Evolutionary conservation across 2,329 filamentous ascomycete species (phyloP).

Genomic region (Ustilaginoidea virens): DNA sequence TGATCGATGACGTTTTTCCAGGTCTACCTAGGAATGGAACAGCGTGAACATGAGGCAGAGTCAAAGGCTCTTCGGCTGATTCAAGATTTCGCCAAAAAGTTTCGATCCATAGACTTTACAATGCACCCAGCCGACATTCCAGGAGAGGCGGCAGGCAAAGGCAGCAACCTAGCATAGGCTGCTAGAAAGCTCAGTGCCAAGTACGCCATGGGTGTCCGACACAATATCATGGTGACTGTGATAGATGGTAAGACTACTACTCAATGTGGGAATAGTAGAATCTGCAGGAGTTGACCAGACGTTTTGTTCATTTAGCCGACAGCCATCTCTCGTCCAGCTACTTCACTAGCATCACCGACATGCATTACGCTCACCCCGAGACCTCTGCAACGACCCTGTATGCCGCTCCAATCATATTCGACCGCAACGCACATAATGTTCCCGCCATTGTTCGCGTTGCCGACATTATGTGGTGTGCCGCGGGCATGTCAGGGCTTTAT

Average conservation of each 20-base stretch:
- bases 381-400: slow-evolving; percentile 50
- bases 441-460: slow-evolving; percentile 54
- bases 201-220: slow-evolving; percentile 35
- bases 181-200: slow-evolving; percentile 49
- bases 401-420: slow-evolving; percentile 56
- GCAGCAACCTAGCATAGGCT: slow-evolving; percentile 60
- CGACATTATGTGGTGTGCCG: slow-evolving; percentile 57
- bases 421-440: slow-evolving; percentile 55
- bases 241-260: slow-evolving; percentile 47
- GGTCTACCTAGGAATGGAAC: slow-evolving; percentile 61
- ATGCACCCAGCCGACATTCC: slow-evolving; percentile 50
- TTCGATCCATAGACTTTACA: slow-evolving; percentile 51
- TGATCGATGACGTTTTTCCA: slow-evolving; percentile 15
- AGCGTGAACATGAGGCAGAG: slow-evolving; percentile 45
- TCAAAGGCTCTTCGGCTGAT: slow-evolving; percentile 46
- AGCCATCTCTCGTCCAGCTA: slow-evolving; percentile 56
- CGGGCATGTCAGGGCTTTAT: slow-evolving; percentile 55
- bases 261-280: too few relatives aligned
- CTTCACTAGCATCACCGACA: slow-evolving; percentile 46
- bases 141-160: slow-evolving; percentile 57
- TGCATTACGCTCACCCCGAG: slow-evolving; percentile 45
- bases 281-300: neutral
- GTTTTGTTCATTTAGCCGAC: slow-evolving; percentile 37
- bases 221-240: slow-evolving; percentile 52
- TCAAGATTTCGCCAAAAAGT: slow-evolving; percentile 47